These are phyloP conservation scores for Debaryomyces subglobosus DNA, from an alignment of 1,139 yeast genomes.

Conservation along the genomic window DNA sequence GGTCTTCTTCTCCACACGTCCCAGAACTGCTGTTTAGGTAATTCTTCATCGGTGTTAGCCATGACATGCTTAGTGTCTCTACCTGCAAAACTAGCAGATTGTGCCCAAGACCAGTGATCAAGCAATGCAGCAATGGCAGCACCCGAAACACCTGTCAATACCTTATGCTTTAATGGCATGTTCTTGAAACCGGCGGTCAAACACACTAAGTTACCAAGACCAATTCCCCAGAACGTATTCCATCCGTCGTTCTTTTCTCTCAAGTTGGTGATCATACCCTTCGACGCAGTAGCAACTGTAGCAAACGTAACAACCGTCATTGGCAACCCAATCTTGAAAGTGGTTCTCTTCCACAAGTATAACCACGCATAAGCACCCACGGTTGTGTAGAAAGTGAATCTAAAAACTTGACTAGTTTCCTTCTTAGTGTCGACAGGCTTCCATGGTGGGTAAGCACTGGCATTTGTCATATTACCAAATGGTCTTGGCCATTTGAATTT, in stretches of 20 bases:
- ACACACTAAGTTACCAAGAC: constrained; percentile 44
- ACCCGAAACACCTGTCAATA: constrained; percentile 46
- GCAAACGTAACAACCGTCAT: constrained; percentile 44
- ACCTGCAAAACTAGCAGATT: constrained; percentile 45
- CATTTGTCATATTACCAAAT: constrained; percentile 42
- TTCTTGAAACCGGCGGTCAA: constrained; percentile 45
- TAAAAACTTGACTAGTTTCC: constrained; percentile 44
- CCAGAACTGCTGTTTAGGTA: constrained; percentile 72
- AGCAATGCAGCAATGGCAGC: constrained; percentile 43
- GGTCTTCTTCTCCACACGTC: constrained; percentile 84
- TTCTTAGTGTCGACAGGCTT: constrained; percentile 49
- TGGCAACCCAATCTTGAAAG: constrained; percentile 48
- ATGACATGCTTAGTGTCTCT: constrained; percentile 37
- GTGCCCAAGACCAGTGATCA: constrained; percentile 49
- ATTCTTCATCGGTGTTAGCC: constrained; percentile 40
- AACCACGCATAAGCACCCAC: constrained; percentile 54
- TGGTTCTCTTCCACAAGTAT: constrained; percentile 50
- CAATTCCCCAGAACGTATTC: constrained; percentile 52
- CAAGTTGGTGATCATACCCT: constrained; percentile 45
- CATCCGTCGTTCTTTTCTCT: constrained; percentile 54
- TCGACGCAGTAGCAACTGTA: constrained; percentile 47
- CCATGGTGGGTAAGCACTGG: constrained; percentile 49
- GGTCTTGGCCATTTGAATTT: constrained; percentile 48
- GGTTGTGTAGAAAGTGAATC: constrained; percentile 47
- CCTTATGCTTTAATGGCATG: constrained; percentile 48